phyloP scores from a whole-genome alignment of 768 basidiomycete genomes.

The Sporobolomyces roseus region DNA sequence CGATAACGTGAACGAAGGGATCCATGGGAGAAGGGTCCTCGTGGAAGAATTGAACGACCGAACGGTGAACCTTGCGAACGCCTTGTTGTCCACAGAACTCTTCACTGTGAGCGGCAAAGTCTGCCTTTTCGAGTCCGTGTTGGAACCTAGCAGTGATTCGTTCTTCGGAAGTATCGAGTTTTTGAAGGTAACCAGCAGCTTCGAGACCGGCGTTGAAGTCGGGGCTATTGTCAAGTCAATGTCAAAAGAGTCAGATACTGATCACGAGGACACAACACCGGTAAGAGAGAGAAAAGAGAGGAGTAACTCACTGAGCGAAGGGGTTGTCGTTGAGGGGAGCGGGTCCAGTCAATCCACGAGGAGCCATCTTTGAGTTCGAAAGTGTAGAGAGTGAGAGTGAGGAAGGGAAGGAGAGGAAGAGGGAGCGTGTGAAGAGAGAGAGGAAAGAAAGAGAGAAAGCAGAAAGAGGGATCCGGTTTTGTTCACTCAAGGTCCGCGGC shows the following conservation, averaged over 20 bases:
- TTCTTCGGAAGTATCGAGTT: slow-evolving; percentile 32
- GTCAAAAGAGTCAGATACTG: no score
- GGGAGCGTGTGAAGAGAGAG: no score
- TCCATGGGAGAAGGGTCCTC: slow-evolving; percentile 32
- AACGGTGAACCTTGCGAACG: slow-evolving; percentile 36
- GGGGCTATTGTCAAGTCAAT: no score
- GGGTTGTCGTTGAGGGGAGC: slow-evolving; percentile 17
- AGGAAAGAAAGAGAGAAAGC: background rate
- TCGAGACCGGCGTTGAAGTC: slow-evolving; percentile 35
- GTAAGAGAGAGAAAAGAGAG: background rate
- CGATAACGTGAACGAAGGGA: slow-evolving; percentile 38
- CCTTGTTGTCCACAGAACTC: slow-evolving; percentile 36
- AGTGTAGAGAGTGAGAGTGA: background rate
- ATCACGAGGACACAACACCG: no score
- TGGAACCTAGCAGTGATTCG: slow-evolving; percentile 39
- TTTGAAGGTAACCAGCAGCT: slow-evolving; percentile 38
- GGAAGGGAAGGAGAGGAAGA: background rate
- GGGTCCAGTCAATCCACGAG: slow-evolving; percentile 1
- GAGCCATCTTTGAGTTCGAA: background rate
- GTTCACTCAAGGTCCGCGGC: no score
- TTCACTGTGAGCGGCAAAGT: slow-evolving; percentile 33
- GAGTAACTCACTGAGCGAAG: slow-evolving; percentile 9
- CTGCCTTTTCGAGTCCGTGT: slow-evolving; percentile 35
- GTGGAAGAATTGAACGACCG: slow-evolving; percentile 41
- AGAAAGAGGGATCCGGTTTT: background rate